A percentile compares a stretch with the other conserved stretches of the same genome.
phyloP scores from a whole-genome alignment of 164 flowering plant species.

The Vitis amurensis region DNA sequence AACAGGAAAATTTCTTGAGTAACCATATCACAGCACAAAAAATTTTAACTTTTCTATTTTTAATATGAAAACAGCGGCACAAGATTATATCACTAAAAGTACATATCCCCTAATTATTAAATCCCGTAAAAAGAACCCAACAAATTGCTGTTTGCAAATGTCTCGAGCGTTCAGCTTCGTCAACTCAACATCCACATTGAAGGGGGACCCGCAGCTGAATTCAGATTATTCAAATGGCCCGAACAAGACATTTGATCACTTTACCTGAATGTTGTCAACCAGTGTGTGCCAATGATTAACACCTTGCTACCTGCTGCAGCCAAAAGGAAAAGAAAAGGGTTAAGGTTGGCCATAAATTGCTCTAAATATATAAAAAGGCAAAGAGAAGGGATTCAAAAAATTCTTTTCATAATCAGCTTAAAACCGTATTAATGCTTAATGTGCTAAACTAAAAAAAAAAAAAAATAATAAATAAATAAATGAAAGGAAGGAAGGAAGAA shows the following conservation, averaged over 20 bases:
- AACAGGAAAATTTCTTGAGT: too few relatives aligned
- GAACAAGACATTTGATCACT: not conserved
- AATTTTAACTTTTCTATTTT: constrained; percentile 2
- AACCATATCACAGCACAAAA: not conserved
- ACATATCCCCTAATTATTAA: constrained; percentile 10
- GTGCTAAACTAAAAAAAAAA: not conserved
- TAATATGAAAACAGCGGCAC: not conserved
- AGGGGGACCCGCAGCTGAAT: not conserved
- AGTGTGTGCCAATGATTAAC: too few relatives aligned
- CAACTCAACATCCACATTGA: not conserved
- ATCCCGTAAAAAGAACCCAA: constrained; percentile 1
- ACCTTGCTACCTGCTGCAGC: too few relatives aligned
- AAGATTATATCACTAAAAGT: constrained; percentile 2
- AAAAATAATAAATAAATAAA: not conserved
- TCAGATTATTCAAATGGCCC: not conserved
- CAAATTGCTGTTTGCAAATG: not conserved
- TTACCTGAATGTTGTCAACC: not conserved
- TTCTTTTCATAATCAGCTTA: not conserved
- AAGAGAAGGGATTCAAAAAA: not conserved
- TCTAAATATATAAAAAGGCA: too few relatives aligned
- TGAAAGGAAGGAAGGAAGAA: not conserved
- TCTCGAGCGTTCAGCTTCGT: not conserved
- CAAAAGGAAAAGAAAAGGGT: too few relatives aligned
- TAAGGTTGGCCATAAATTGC: too few relatives aligned
- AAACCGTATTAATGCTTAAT: not conserved